Evolutionary conservation across 805 yeast genomes (phyloP).

Genomic region (Starmerella apis): DNA sequence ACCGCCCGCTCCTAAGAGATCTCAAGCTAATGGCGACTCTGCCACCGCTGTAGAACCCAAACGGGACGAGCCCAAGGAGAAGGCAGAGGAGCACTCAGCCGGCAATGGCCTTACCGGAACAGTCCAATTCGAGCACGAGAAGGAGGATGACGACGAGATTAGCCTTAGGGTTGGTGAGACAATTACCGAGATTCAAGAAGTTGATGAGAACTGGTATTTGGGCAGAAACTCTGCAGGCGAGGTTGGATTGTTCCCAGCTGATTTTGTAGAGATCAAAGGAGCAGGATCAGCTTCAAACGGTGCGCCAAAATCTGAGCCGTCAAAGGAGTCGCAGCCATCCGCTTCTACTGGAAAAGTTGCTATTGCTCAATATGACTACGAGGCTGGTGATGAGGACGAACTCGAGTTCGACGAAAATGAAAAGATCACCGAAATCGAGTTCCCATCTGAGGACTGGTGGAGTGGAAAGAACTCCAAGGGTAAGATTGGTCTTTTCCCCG

Average conservation of each 20-base stretch:
- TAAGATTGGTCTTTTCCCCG: slow-evolving; percentile 77
- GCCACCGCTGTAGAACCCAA: neutral
- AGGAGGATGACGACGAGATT: slow-evolving; percentile 69
- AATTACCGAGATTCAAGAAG: slow-evolving; percentile 54
- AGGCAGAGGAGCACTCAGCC: neutral
- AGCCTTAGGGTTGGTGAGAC: slow-evolving; percentile 55
- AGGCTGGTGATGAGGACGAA: slow-evolving; percentile 88
- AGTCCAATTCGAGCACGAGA: slow-evolving; percentile 55
- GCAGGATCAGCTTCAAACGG: neutral
- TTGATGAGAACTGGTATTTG: slow-evolving; percentile 83
- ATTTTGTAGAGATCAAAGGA: slow-evolving; percentile 48
- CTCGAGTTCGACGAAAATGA: slow-evolving; percentile 78
- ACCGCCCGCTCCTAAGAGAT: neutral
- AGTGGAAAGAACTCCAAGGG: slow-evolving; percentile 65
- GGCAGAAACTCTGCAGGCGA: slow-evolving; percentile 69
- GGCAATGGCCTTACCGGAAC: slow-evolving; percentile 41
- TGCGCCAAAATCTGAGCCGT: neutral
- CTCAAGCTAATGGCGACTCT: neutral
- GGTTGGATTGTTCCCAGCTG: slow-evolving; percentile 82
- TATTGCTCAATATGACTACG: slow-evolving; percentile 66
- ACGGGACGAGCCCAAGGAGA: slow-evolving; percentile 10
- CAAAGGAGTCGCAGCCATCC: neutral
- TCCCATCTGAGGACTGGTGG: slow-evolving; percentile 97
- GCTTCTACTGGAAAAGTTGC: slow-evolving; percentile 39
- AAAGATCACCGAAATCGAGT: slow-evolving; percentile 66